Base-by-base conservation (phyloP, 179 eudicot genomes). In the Monotropa hypopitys region DNA sequence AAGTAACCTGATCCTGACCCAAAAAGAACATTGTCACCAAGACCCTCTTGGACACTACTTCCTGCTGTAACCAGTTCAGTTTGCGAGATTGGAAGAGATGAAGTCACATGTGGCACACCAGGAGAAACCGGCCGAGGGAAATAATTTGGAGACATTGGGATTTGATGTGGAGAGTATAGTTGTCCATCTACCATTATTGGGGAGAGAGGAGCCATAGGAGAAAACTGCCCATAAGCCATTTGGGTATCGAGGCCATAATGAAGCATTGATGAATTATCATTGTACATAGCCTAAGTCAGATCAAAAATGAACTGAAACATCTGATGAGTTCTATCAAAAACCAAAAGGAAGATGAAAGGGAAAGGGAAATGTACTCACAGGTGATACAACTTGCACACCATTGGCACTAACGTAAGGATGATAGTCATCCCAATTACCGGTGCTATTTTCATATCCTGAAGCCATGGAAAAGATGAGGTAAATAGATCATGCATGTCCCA, bases 181-280 rank as follows among this genome's bases (percentile, higher is more conserved):
- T 90, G 99, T 68, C 91, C 91, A 72, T 95, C 99, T 63, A 95
- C 77, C 91, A 93, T 85, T 76, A 91, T 76, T 35, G 93, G 97
- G 66, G 97, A 93, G 46, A 93, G 74, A 80, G 98, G 94, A 70
- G 90, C 91, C 79, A 86, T 86, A 0, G 97, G 98, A 42, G 98
- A 89, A 79, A 90, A 95, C 78, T 93, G 97, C 28, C 97, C 98
- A 80, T 86, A 95, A 33, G 96, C 91, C 96, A 90, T 86, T 74
- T 88, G 93, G 42, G 88, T 68, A 82, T 89, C 97, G 74, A 84
- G 87, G 76, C 97, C 91, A 77, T 88, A 90, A 2, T 89, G 88
- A 38, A 86, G 85, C 75, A 91, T 88, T 15, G 95, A 89, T 56
- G 97, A 66, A 78, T 90, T 93, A 46, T 93, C 97, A 79, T 89